Percentiles rank a stretch among this genome's conserved stretches.
Conservation (phyloP, 176 grass and related monocot species). For the Bolboschoenus planiculmis region DNA sequence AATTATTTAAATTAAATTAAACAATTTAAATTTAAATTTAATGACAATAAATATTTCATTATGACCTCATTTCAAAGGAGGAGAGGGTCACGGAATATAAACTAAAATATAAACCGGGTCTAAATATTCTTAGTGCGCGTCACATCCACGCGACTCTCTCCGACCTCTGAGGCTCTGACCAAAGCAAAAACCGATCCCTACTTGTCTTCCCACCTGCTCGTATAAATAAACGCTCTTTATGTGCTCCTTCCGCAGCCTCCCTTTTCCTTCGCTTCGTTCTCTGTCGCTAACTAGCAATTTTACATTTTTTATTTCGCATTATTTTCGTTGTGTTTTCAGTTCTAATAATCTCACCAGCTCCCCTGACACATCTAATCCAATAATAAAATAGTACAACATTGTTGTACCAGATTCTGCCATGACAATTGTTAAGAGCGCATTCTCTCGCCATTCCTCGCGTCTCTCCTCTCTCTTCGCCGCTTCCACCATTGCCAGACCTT, state of each 20-base stretch:
- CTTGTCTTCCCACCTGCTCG: not conserved
- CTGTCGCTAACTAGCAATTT: not conserved
- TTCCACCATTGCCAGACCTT: constrained; percentile 46
- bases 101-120: not conserved
- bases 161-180: not conserved
- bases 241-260: not conserved
- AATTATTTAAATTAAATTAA: no score
- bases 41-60: no score
- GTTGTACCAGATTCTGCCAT: not conserved
- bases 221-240: not conserved
- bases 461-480: constrained; percentile 28
- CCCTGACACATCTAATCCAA: not conserved
- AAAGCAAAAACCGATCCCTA: constrained; percentile 10
- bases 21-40: no score
- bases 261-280: not conserved
- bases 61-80: no score
- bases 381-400: not conserved
- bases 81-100: not conserved
- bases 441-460: not conserved
- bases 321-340: not conserved
- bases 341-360: constrained; percentile 3
- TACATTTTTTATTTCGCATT: not conserved
- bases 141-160: not conserved
- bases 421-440: constrained; percentile 19
- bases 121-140: constrained; percentile 11